Conservation (phyloP, 345 rosid species). For the Psidium guajava region DNA sequence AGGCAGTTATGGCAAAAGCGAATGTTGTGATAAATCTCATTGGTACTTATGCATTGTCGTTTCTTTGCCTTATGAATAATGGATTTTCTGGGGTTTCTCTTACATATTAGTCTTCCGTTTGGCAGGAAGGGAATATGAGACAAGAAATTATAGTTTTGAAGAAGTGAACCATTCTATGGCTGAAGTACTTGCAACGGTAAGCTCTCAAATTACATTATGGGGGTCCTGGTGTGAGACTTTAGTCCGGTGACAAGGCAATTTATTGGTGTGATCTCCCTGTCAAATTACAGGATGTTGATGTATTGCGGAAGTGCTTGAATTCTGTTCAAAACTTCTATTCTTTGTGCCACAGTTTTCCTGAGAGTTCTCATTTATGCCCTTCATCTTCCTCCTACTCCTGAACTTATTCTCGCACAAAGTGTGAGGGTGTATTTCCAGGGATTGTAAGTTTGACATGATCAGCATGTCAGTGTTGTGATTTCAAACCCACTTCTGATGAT, state of each 20-base stretch:
- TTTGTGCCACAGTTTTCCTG: neutral
- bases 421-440: neutral
- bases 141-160: constrained; percentile 94
- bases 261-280: neutral
- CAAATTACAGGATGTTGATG: neutral
- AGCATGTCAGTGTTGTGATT: neutral
- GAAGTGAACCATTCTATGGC: constrained; percentile 82
- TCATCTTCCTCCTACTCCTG: neutral
- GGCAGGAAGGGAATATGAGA: constrained; percentile 87
- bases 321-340: neutral
- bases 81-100: neutral
- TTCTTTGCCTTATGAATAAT: neutral
- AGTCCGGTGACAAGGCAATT: neutral
- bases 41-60: constrained; percentile 26
- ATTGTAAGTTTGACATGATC: neutral
- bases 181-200: constrained; percentile 72
- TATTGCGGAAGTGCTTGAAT: neutral
- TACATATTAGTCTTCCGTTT: neutral
- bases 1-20: constrained; percentile 99
- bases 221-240: neutral
- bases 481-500: neutral
- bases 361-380: neutral
- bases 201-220: constrained; percentile 7
- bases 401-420: neutral
- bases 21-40: constrained; percentile 94